These are phyloP conservation scores for Quercus bicolor DNA, from an alignment of 306 rosid genomes.

Conservation along the genomic window DNA sequence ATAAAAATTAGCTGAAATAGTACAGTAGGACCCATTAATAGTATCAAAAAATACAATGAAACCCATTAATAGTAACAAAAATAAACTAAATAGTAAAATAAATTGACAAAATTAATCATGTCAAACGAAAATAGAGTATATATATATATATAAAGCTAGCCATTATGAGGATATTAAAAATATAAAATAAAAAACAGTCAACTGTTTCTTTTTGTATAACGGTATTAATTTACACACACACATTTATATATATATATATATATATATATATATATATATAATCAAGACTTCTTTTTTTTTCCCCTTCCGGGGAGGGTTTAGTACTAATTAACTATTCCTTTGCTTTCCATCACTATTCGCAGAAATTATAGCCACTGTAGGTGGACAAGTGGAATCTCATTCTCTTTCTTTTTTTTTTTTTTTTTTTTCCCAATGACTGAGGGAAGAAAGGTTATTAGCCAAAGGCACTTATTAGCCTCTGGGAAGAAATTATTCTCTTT, in stretches of 20 bases:
- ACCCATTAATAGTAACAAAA: fast-evolving
- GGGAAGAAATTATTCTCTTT: too few species aligned
- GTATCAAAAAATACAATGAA: fast-evolving
- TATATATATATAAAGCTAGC: background rate
- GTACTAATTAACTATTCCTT: background rate
- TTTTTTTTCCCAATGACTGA: slow-evolving; percentile 12
- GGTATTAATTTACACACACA: background rate
- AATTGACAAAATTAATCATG: too few species aligned
- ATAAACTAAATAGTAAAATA: too few species aligned
- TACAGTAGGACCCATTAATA: fast-evolving
- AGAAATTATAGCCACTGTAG: background rate
- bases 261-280: too few species aligned
- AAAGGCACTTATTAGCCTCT: too few species aligned
- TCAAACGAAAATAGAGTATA: too few species aligned
- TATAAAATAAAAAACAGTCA: background rate
- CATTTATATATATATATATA: too few species aligned
- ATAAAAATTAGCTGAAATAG: too few species aligned
- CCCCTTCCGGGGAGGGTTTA: background rate
- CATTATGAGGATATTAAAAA: background rate
- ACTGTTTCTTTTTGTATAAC: background rate
- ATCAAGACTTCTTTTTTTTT: too few species aligned
- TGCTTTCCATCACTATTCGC: background rate
- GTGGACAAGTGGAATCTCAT: slow-evolving; percentile 20
- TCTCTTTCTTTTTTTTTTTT: background rate
- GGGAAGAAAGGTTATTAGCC: slow-evolving; percentile 18